A percentile compares a stretch with the other conserved stretches of the same genome.
phyloP scores from a whole-genome alignment of 441 rosid species.

The Euphorbia schlechtendalii region DNA sequence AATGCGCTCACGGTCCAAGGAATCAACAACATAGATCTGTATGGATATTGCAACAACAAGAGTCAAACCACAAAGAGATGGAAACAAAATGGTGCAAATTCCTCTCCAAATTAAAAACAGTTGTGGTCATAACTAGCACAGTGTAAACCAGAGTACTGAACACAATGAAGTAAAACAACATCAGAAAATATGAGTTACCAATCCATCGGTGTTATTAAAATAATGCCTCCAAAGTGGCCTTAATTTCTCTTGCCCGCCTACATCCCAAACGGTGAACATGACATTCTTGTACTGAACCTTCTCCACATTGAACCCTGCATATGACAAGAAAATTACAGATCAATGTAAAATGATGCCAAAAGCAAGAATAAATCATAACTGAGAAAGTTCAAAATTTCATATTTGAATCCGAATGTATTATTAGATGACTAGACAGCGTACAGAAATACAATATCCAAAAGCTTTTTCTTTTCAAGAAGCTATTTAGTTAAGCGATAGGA shows the following conservation, averaged over 20 bases:
- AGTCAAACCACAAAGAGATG: not conserved
- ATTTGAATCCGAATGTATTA: not conserved
- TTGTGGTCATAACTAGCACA: not conserved
- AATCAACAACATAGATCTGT: conserved; percentile 96
- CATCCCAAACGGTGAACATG: conserved; percentile 97
- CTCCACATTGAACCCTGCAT: conserved; percentile 94
- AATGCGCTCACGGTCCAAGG: conserved; percentile 96
- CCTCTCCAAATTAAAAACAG: not conserved
- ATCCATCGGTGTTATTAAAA: conserved; percentile 95
- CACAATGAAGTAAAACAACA: conserved; percentile 3
- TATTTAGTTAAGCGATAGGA: not conserved
- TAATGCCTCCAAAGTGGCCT: conserved; percentile 99
- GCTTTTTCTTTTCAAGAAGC: conserved; percentile 1
- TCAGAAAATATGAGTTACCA: conserved; percentile 37
- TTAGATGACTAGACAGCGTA: not conserved
- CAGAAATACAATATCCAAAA: not conserved
- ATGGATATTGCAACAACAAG: not conserved
- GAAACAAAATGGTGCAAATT: not conserved
- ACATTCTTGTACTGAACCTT: conserved; percentile 99
- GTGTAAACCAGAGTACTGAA: not conserved
- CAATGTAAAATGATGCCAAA: conserved; percentile 3
- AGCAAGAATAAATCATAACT: not conserved
- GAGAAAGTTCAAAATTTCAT: not conserved
- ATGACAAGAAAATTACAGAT: conserved; percentile 11
- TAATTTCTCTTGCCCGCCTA: conserved; percentile 96